phyloP scores from a whole-genome alignment of 345 rosid species.

The Trapa incisa region DNA sequence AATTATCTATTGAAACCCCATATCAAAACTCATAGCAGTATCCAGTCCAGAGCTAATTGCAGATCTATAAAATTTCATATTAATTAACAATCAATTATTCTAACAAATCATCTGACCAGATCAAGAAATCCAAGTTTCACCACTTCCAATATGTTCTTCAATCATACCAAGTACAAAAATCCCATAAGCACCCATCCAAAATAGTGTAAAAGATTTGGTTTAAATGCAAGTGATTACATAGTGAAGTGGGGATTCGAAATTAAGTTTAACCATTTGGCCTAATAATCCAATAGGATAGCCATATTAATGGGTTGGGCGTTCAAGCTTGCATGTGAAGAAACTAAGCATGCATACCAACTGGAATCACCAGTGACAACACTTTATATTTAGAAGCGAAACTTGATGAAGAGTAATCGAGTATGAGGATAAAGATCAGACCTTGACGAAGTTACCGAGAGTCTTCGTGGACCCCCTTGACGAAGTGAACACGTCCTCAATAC shows the following conservation, averaged over 20 bases:
- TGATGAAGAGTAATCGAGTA: neutral
- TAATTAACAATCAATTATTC: neutral
- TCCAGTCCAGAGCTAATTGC: neutral
- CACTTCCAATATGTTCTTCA: neutral
- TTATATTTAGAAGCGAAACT: too few species aligned
- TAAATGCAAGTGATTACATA: neutral
- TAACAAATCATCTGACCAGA: neutral
- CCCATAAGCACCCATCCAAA: neutral
- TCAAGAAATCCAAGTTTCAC: neutral
- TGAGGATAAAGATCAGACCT: constrained; percentile 24
- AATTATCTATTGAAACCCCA: neutral
- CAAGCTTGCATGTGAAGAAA: too few species aligned
- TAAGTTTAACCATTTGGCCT: too few species aligned
- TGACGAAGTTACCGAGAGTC: constrained; percentile 79
- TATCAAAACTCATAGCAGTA: neutral
- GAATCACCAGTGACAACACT: neutral
- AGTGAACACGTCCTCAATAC: constrained; percentile 72
- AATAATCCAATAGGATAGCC: too few species aligned
- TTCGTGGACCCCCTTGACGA: constrained; percentile 71
- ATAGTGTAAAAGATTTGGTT: neutral
- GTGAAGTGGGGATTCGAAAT: neutral
- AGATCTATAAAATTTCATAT: neutral
- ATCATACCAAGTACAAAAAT: neutral
- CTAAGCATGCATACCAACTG: neutral
- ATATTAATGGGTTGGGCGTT: too few species aligned